A percentile compares a stretch with the other conserved stretches of the same genome.
Evolutionary conservation across 2,329 filamentous ascomycete species (phyloP).

Genomic region (Ophiocordyceps camponoti-floridani): DNA sequence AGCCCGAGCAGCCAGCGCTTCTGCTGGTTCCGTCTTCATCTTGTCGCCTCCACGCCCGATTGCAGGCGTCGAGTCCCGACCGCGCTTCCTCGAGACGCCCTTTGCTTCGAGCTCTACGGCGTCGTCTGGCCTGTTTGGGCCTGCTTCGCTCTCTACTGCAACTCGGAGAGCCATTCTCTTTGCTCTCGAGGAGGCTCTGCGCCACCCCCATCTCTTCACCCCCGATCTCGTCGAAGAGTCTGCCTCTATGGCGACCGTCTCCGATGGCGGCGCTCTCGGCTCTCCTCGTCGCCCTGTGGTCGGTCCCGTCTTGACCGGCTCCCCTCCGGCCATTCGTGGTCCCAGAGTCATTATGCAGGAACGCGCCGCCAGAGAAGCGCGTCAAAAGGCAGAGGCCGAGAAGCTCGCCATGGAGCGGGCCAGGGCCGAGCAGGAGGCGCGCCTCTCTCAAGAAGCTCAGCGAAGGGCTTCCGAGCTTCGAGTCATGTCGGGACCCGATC

Average conservation of each 20-base stretch:
- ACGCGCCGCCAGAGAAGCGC: slow-evolving; percentile 58
- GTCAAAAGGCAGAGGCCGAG: slow-evolving; percentile 49
- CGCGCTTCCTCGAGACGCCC: slow-evolving; percentile 1
- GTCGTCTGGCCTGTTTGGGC: no score
- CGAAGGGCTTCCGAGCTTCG: slow-evolving; percentile 42
- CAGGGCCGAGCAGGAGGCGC: slow-evolving; percentile 38
- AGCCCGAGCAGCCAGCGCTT: neutral
- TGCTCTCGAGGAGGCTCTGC: slow-evolving; percentile 77
- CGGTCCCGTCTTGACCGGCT: slow-evolving; percentile 32
- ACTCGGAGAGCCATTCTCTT: slow-evolving; percentile 85
- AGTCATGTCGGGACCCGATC: slow-evolving; percentile 22
- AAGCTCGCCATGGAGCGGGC: slow-evolving; percentile 34
- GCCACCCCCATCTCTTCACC: slow-evolving; percentile 67
- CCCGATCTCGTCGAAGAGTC: slow-evolving; percentile 73
- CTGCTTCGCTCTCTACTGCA: neutral
- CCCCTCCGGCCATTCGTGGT: slow-evolving; percentile 54
- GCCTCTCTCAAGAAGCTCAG: slow-evolving; percentile 35
- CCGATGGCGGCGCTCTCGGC: slow-evolving; percentile 34
- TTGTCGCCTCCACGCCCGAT: slow-evolving; percentile 25
- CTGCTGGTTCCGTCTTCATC: slow-evolving; percentile 23
- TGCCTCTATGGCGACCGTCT: slow-evolving; percentile 55
- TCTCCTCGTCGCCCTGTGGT: slow-evolving; percentile 25
- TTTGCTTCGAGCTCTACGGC: neutral
- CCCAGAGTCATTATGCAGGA: slow-evolving; percentile 87
- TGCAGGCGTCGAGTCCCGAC: slow-evolving; percentile 21